Base-by-base conservation (phyloP, 371 early-diverging fungal genomes). In the Mortierella sp. region DNA sequence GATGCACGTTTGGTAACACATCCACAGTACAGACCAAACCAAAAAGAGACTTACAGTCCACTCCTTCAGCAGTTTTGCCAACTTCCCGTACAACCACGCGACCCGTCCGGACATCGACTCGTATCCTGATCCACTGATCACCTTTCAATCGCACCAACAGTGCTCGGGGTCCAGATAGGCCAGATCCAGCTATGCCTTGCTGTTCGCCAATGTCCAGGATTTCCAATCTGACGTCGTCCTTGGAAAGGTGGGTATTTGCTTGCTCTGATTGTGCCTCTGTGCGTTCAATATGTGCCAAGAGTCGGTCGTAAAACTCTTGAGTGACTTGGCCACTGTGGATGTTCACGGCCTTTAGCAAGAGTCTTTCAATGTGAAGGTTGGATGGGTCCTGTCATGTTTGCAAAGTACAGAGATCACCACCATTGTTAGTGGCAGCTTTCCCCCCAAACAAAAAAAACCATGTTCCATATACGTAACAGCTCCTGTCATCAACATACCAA, bases 41-140 rank as follows among this genome's bases (percentile, higher is more conserved):
- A n/a, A n/a, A n/a, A n/a, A n/a, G n/a, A 22, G 13, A 47, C 79
- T 81, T 82, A 85, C 85, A 80, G 67, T 87, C 85, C 14, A 82
- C 82, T 63, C 85, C 86, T 31, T 83, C 81, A 9, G 78, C 76
- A 4, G 82, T 71, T 28, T 80, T 80, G 27, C 84, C 83, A 17
- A 83, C 77, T 44, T 86, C 88, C 3, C 80, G 79, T 16, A 82
- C 85, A 31, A 83, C 85, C 31, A 86, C 71, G 50, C 80, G 82
- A 17, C 88, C 88, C 2, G 85, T 83, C 19, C 88, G 81, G 52
- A 83, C 67, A 67, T 88, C 88, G 8, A 83, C 54, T 21, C 79
- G 81, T 44, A 88, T 84, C 54, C 80, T 81, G 28, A 88, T 80
- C 67, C 82, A 85, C n/a, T 80, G 79, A 29, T 84, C 82, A 45